Percentiles rank a stretch among this genome's conserved stretches.
phyloP scores from a whole-genome alignment of 1,284 basidiomycete species.

The Cutaneotrichosporon cutaneum region DNA sequence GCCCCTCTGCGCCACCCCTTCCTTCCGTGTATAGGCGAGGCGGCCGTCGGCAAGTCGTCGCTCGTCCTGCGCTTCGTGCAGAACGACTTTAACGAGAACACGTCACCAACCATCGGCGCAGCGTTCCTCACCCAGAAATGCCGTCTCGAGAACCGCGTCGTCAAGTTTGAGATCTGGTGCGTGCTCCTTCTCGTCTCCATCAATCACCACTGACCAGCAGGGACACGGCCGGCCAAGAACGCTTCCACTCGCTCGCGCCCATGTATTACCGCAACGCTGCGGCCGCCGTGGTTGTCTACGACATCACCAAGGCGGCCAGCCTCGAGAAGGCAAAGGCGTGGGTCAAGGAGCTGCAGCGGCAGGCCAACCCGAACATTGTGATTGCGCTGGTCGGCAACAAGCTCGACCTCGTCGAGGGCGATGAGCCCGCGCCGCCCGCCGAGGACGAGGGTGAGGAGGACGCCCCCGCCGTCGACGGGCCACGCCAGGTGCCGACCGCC shows the following conservation, averaged over 20 bases:
- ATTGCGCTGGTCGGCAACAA: conserved; percentile 97
- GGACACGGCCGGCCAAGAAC: conserved; percentile 54
- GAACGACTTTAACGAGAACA: conserved; percentile 53
- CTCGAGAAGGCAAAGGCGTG: conserved; percentile 99
- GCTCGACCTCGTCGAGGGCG: conserved; percentile 80
- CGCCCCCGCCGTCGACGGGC: conserved; percentile 58
- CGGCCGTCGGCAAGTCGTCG: conserved; percentile 99
- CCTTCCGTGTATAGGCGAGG: conserved; percentile 69
- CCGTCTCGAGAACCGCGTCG: conserved; percentile 53
- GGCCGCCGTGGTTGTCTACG: conserved; percentile 93
- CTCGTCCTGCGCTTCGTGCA: conserved; percentile 93
- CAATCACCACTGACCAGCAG: conserved; percentile 29
- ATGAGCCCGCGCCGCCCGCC: conserved; percentile 37
- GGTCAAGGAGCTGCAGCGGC: conserved; percentile 98
- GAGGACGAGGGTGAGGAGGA: conserved; percentile 42
- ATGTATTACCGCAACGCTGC: conserved; percentile 99
- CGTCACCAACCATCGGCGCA: conserved; percentile 87
- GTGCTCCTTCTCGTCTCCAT: conserved; percentile 12
- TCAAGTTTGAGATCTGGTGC: conserved; percentile 56
- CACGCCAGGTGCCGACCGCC: conserved; percentile 84
- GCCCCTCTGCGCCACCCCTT: background rate
- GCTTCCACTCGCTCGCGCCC: conserved; percentile 60
- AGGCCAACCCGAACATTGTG: conserved; percentile 98
- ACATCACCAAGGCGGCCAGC: conserved; percentile 80
- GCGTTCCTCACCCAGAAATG: conserved; percentile 64